These are phyloP conservation scores for Hemisphaericaspora subhashii DNA, from an alignment of 1,139 yeast species.

Conservation along the genomic window DNA sequence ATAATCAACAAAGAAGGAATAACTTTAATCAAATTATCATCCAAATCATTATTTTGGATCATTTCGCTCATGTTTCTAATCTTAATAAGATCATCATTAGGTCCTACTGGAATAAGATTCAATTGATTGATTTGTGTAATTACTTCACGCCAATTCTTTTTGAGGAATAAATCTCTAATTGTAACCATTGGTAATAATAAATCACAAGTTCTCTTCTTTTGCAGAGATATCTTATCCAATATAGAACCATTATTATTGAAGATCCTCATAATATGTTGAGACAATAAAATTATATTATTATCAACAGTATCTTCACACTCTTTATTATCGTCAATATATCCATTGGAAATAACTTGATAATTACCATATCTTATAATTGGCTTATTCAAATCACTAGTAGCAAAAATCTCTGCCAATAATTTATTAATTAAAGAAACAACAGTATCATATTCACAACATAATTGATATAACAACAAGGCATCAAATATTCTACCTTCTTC, in stretches of 20 bases:
- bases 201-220: conserved; percentile 62
- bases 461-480: conserved; percentile 80
- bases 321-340: conserved; percentile 17
- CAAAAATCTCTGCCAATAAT: conserved; percentile 74
- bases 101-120: conserved; percentile 63
- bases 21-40: conserved; percentile 73
- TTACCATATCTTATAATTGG: conserved; percentile 48
- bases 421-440: conserved; percentile 79
- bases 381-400: conserved; percentile 70
- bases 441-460: conserved; percentile 84
- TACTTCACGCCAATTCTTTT: conserved; percentile 62
- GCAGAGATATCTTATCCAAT: conserved; percentile 40
- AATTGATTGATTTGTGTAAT: conserved; percentile 57
- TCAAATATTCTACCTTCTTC: conserved; percentile 91
- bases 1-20: conserved; percentile 79
- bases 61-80: conserved; percentile 45
- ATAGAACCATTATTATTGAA: conserved; percentile 56
- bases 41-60: conserved; percentile 47
- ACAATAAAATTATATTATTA: conserved; percentile 54
- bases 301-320: conserved; percentile 34
- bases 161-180: conserved; percentile 61
- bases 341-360: conserved; percentile 25
- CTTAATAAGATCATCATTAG: conserved; percentile 36
- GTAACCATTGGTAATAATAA: conserved; percentile 65
- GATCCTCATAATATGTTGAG: conserved; percentile 54